Percentiles rank a stretch among this genome's conserved stretches.
Evolutionary conservation across 2,329 filamentous ascomycete genomes (phyloP).

Genomic region (Neurospora sp.): DNA sequence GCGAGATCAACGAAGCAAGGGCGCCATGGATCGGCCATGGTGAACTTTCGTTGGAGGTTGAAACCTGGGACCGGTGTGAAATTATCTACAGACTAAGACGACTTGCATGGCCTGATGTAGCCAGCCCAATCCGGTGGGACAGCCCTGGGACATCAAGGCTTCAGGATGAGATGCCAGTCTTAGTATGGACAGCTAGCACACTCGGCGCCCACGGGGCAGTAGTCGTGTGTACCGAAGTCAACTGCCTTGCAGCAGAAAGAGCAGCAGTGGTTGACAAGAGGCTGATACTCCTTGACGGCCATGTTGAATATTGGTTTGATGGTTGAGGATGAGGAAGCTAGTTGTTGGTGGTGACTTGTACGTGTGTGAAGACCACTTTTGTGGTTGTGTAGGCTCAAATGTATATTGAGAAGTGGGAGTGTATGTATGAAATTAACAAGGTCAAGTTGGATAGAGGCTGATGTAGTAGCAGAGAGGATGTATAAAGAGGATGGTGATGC

Average conservation of each 20-base stretch:
- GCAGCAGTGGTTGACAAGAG: constrained; percentile 41
- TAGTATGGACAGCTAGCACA: constrained; percentile 34
- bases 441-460: background rate
- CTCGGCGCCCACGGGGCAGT: constrained; percentile 31
- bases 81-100: constrained; percentile 8
- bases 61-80: constrained; percentile 11
- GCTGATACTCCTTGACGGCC: constrained; percentile 32
- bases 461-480: background rate
- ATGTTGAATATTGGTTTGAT: constrained; percentile 22
- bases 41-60: constrained; percentile 3
- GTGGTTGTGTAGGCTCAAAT: background rate
- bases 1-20: constrained; percentile 1
- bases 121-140: constrained; percentile 18
- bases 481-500: background rate
- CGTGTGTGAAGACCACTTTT: background rate
- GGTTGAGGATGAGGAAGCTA: background rate
- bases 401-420: background rate
- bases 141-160: constrained; percentile 1
- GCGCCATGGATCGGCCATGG: constrained; percentile 11
- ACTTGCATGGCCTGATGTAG: constrained; percentile 16
- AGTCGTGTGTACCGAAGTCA: constrained; percentile 40
- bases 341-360: background rate
- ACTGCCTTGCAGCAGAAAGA: constrained; percentile 40
- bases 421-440: background rate
- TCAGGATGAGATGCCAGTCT: constrained; percentile 8